Base-by-base conservation (phyloP, 768 basidiomycete species). In the Auriscalpium microsporum region DNA sequence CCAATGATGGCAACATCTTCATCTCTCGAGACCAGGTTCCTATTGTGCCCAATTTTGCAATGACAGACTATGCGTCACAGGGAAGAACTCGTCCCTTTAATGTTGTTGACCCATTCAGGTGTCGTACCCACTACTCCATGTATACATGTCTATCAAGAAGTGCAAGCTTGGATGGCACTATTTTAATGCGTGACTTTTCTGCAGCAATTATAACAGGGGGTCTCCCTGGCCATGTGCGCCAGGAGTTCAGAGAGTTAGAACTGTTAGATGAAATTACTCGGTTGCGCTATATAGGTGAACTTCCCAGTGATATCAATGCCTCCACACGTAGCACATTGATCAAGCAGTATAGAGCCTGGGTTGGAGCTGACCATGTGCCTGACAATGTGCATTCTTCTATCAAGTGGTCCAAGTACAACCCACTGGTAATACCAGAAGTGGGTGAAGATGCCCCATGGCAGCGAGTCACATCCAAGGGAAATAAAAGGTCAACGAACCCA, bases 131-230 rank as follows among this genome's bases (percentile, higher is more conserved):
- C 45, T 58, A 62, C 45, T 60, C 61, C 3, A 33, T 58, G 9
- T 65, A 67, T 37, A 67, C 65, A 6, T 56, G 53, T 36, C 46
- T 67, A 10, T 67, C 64, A 3, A 49, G 59, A n/a, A 58, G 62
- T 21, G 44, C 62, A 9, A 48, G 52, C 8, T 34, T 51, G 11
- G 14, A 48, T 2, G 61, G 62, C 4, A 63, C 63, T 11, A 16
- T 59, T 10, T 55, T 66, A 23, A 16, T 66, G 11, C 56, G 57
- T 38, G 23, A 10, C 1, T 63, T 62, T 46, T 42, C 54, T 55
- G 4, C n/a, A 9, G 19, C 11, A 0, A 56, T 57, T 17, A 46
- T 63, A 14, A 53, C 11, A 7, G 53, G 55, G 16, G 58, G 64
- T 6, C 28, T 60, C 1, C 37, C 56, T 8, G 54, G 56, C 5